A percentile compares a stretch with the other conserved stretches of the same genome.
phyloP scores from a whole-genome alignment of 306 rosid species.

The Dryas drummondii region DNA sequence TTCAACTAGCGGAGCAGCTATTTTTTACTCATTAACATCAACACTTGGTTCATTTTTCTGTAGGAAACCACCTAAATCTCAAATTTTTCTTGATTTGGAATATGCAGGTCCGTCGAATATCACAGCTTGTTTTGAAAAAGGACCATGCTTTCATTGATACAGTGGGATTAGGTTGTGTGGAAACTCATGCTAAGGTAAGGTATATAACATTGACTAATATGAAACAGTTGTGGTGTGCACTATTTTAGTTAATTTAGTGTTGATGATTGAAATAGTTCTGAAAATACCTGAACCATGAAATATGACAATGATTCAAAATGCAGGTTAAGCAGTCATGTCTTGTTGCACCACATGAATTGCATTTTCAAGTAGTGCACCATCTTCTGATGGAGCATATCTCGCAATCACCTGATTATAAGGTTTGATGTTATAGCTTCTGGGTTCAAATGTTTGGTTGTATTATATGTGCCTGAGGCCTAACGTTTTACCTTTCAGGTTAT shows the following conservation, averaged over 20 bases:
- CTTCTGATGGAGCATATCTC: slow-evolving; percentile 72
- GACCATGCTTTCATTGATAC: slow-evolving; percentile 84
- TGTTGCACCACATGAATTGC: slow-evolving; percentile 69
- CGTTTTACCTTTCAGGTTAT: slow-evolving; percentile 59
- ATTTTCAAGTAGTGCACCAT: slow-evolving; percentile 69
- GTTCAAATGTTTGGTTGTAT: slow-evolving; percentile 20
- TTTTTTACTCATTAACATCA: not conserved
- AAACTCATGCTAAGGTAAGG: slow-evolving; percentile 85
- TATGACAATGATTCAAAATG: slow-evolving; percentile 15
- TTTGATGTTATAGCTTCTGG: slow-evolving; percentile 24
- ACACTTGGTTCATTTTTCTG: slow-evolving; percentile 14
- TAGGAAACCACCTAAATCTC: slow-evolving; percentile 23
- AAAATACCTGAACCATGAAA: not conserved
- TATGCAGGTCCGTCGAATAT: slow-evolving; percentile 78
- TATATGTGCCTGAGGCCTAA: slow-evolving; percentile 24
- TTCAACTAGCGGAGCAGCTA: slow-evolving; percentile 4
- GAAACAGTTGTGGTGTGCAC: not conserved
- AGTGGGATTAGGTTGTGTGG: slow-evolving; percentile 76
- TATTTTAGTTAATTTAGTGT: not conserved
- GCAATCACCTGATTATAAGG: slow-evolving; percentile 80
- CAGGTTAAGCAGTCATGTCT: slow-evolving; percentile 79
- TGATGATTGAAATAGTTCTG: not conserved
- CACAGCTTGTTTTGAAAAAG: slow-evolving; percentile 90
- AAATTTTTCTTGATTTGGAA: slow-evolving; percentile 22
- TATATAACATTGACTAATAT: slow-evolving; percentile 29